Conservation (phyloP, 2,329 filamentous ascomycete species). For the Colletotrichum karsti region DNA sequence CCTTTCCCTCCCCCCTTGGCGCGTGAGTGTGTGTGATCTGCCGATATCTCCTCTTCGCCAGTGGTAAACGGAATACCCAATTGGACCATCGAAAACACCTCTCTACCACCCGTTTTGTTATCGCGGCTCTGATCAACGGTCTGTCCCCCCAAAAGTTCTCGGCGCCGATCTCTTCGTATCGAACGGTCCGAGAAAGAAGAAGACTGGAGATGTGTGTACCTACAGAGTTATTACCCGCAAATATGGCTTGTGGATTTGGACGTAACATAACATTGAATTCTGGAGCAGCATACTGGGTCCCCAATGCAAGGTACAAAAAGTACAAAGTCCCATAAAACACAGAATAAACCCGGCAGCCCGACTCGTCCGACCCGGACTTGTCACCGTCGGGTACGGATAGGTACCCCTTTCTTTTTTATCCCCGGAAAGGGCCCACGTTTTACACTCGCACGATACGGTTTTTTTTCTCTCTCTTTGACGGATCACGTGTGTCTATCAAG, state of each 20-base stretch:
- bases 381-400: background rate
- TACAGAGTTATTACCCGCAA: background rate
- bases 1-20: too few species aligned
- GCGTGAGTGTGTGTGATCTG: too few species aligned
- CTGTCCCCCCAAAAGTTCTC: background rate
- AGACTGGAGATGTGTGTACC: background rate
- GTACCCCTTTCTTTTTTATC: background rate
- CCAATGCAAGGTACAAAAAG: slow-evolving; percentile 3
- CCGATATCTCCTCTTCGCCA: too few species aligned
- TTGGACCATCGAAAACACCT: too few species aligned
- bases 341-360: too few species aligned
- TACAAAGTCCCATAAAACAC: background rate
- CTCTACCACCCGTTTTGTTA: background rate
- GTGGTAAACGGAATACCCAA: too few species aligned
- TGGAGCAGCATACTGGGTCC: too few species aligned
- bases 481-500: background rate
- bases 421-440: background rate
- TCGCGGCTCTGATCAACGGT: background rate
- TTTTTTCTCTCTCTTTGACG: background rate
- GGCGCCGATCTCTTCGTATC: slow-evolving; percentile 6
- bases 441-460: slow-evolving; percentile 6
- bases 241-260: background rate
- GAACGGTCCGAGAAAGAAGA: background rate
- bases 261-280: background rate
- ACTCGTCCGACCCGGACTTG: background rate